Evolutionary conservation across 306 rosid genomes (phyloP).

Genomic region (Casuarina cunninghamiana): DNA sequence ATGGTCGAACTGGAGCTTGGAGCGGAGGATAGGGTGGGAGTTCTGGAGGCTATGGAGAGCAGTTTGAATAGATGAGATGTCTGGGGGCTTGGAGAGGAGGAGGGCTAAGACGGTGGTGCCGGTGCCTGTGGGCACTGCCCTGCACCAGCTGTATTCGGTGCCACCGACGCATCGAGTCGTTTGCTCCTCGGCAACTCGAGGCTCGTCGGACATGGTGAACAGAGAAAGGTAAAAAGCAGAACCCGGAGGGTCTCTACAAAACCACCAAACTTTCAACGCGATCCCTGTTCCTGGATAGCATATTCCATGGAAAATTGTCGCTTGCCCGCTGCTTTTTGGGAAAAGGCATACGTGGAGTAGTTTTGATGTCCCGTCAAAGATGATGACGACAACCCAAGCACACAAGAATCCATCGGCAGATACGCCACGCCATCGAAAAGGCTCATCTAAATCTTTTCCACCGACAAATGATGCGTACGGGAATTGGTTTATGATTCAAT

Average conservation of each 20-base stretch:
- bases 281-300: too few species aligned
- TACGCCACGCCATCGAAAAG: too few species aligned
- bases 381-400: too few species aligned
- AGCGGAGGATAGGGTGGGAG: slow-evolving; percentile 85
- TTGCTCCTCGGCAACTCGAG: slow-evolving; percentile 16
- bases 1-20: slow-evolving; percentile 54
- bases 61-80: slow-evolving; percentile 49
- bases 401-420: too few species aligned
- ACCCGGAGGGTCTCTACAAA: not conserved
- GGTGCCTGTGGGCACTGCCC: slow-evolving; percentile 79
- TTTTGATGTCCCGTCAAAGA: too few species aligned
- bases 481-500: too few species aligned
- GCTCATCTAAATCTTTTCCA: too few species aligned
- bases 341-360: too few species aligned
- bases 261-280: too few species aligned
- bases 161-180: slow-evolving; percentile 67
- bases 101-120: slow-evolving; percentile 76
- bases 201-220: slow-evolving; percentile 39
- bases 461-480: too few species aligned
- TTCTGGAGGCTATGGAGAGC: slow-evolving; percentile 63
- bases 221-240: not conserved
- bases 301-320: too few species aligned
- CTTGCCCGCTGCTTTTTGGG: too few species aligned
- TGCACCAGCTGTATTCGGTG: slow-evolving; percentile 94
- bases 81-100: slow-evolving; percentile 68